Percentiles rank a stretch among this genome's conserved stretches.
Evolutionary conservation across 2,329 filamentous ascomycete species (phyloP).

Genomic region (Colletotrichum sp.): DNA sequence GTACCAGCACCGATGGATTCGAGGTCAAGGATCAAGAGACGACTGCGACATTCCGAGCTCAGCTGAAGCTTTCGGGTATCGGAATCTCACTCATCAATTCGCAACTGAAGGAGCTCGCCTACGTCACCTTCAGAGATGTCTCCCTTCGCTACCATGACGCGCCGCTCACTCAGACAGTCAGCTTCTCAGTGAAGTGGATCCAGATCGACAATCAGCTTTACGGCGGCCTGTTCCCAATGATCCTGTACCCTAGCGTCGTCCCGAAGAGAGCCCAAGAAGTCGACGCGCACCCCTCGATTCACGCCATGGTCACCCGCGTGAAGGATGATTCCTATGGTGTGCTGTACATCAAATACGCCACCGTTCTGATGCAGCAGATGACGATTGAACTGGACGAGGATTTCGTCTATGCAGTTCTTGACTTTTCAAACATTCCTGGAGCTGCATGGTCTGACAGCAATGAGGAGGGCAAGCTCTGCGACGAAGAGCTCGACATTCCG

Average conservation of each 20-base stretch:
- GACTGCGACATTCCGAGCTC: constrained; percentile 85
- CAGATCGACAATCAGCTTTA: constrained; percentile 99
- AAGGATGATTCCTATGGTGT: constrained; percentile 99
- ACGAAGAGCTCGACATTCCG: constrained; percentile 88
- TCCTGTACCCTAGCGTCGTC: constrained; percentile 96
- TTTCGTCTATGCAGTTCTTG: constrained; percentile 94
- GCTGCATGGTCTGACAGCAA: constrained; percentile 82
- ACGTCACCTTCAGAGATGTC: constrained; percentile 90
- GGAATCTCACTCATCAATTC: constrained; percentile 93
- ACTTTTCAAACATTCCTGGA: constrained; percentile 92
- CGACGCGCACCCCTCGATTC: constrained; percentile 93
- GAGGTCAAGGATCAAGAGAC: constrained; percentile 94
- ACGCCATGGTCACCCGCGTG: constrained; percentile 88
- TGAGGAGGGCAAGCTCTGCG: constrained; percentile 84
- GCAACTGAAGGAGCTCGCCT: constrained; percentile 89
- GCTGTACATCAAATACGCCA: constrained; percentile 97
- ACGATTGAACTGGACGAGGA: constrained; percentile 97
- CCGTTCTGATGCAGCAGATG: constrained; percentile 94
- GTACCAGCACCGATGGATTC: constrained; percentile 71
- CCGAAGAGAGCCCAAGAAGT: constrained; percentile 97
- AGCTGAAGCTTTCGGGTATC: constrained; percentile 86
- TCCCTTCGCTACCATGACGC: constrained; percentile 92
- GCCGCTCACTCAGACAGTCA: constrained; percentile 89
- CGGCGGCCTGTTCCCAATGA: constrained; percentile 96
- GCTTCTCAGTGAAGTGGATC: constrained; percentile 95